phyloP scores from a whole-genome alignment of 176 grass and related monocot species.

The Thalia dealbata region DNA sequence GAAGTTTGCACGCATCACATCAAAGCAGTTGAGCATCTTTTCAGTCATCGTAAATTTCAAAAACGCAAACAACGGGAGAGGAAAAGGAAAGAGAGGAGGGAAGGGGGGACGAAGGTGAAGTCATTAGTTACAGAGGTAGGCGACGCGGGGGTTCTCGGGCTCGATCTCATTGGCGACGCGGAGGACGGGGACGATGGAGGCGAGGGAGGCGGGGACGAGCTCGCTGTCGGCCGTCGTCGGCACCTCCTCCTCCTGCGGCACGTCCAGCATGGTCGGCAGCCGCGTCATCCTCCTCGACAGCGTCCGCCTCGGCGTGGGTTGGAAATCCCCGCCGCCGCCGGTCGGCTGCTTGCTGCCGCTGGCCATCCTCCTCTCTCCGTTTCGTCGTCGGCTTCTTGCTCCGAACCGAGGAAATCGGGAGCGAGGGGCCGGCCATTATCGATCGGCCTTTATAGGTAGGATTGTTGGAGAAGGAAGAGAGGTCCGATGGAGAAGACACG shows the following conservation, averaged over 20 bases:
- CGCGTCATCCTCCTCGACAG: conserved; percentile 22
- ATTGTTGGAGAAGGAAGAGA: neutral
- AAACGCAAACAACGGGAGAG: neutral
- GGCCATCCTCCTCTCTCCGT: neutral
- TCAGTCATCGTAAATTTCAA: neutral
- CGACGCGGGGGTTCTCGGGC: conserved; percentile 54
- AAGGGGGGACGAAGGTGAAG: neutral
- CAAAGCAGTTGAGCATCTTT: neutral
- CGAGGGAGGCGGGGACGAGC: conserved; percentile 66
- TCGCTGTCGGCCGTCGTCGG: conserved; percentile 42
- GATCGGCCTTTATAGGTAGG: neutral
- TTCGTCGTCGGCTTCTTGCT: neutral
- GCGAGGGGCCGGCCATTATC: neutral
- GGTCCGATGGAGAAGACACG: neutral
- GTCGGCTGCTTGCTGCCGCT: conserved; percentile 18
- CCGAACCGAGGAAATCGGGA: neutral
- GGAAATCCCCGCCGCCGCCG: conserved; percentile 22
- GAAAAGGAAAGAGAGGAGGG: neutral
- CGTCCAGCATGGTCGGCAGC: conserved; percentile 10
- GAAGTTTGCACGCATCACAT: no score
- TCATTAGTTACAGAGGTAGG: conserved; percentile 52
- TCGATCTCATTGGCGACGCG: conserved; percentile 96
- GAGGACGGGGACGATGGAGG: conserved; percentile 69
- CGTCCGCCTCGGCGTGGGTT: neutral
- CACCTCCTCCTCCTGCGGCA: conserved; percentile 2